Percentiles rank a stretch among this genome's conserved stretches.
phyloP scores from a whole-genome alignment of 345 rosid genomes.

The Toxicodendron radicans region DNA sequence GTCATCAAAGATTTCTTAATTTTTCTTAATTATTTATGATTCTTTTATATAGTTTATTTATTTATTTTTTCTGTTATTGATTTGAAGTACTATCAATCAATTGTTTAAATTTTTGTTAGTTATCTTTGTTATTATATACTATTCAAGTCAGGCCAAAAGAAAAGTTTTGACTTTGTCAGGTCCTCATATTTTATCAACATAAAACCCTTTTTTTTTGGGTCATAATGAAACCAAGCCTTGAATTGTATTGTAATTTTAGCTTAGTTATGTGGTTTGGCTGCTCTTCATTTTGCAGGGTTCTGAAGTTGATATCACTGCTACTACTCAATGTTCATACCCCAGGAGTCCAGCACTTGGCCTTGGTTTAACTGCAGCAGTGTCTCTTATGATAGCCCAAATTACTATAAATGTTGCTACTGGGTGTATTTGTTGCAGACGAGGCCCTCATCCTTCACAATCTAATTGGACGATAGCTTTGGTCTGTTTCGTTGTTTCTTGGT shows the following conservation, averaged over 20 bases:
- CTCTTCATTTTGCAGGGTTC: conserved; percentile 48
- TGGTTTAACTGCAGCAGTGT: conserved; percentile 67
- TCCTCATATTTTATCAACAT: background rate
- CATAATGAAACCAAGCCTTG: background rate
- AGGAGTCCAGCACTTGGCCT: conserved; percentile 70
- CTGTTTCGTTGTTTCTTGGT: conserved; percentile 85
- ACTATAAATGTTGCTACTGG: conserved; percentile 58
- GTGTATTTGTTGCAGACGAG: conserved; percentile 76
- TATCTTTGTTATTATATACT: no score
- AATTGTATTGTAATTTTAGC: background rate
- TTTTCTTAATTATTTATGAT: no score
- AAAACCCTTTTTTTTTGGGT: background rate
- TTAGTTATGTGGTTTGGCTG: background rate
- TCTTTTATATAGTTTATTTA: no score
- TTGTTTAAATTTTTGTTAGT: no score
- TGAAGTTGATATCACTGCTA: conserved; percentile 45
- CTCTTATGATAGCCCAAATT: conserved; percentile 69
- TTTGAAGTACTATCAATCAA: no score
- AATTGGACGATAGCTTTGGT: conserved; percentile 63
- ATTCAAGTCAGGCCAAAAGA: background rate
- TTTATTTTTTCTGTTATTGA: no score
- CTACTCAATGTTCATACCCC: conserved; percentile 60
- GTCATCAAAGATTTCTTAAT: no score
- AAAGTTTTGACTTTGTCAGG: background rate
- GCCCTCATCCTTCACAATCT: conserved; percentile 49